Evolutionary conservation across 176 grass and related monocot species (phyloP).

Genomic region (Aegilops longissima): DNA sequence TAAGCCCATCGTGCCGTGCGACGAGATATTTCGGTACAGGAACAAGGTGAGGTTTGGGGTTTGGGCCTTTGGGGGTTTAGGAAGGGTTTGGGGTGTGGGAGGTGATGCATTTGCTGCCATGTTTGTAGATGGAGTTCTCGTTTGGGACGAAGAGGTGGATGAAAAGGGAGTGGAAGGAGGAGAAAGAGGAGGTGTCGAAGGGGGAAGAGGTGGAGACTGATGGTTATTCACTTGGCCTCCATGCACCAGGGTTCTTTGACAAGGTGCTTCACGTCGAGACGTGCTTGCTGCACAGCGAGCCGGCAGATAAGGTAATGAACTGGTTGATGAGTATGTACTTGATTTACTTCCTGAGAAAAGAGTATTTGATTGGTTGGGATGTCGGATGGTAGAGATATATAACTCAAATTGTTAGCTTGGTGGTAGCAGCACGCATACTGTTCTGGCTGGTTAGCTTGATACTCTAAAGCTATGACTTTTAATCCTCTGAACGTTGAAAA

Average conservation of each 20-base stretch:
- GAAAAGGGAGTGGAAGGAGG: conserved; percentile 43
- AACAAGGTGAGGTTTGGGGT: conserved; percentile 68
- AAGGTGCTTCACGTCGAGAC: conserved; percentile 80
- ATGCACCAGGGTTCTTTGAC: conserved; percentile 87
- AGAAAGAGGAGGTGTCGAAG: conserved; percentile 7
- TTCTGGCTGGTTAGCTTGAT: background rate
- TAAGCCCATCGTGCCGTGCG: conserved; percentile 79
- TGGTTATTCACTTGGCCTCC: conserved; percentile 70
- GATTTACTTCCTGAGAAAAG: background rate
- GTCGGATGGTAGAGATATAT: background rate
- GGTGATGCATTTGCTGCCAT: conserved; percentile 8
- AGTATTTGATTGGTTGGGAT: background rate
- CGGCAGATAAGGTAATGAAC: conserved; percentile 67
- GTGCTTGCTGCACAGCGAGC: conserved; percentile 89
- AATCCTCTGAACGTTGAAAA: background rate
- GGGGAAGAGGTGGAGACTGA: conserved; percentile 24
- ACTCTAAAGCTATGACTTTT: background rate
- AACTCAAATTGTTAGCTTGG: background rate
- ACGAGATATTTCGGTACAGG: conserved; percentile 81
- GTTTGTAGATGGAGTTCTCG: conserved; percentile 96
- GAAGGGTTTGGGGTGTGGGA: conserved; percentile 33
- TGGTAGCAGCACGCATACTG: background rate
- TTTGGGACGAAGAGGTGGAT: conserved; percentile 89
- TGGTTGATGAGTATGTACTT: background rate
- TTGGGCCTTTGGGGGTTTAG: conserved; percentile 24